Conservation (phyloP, 805 yeast species). For the Candida koratica region DNA sequence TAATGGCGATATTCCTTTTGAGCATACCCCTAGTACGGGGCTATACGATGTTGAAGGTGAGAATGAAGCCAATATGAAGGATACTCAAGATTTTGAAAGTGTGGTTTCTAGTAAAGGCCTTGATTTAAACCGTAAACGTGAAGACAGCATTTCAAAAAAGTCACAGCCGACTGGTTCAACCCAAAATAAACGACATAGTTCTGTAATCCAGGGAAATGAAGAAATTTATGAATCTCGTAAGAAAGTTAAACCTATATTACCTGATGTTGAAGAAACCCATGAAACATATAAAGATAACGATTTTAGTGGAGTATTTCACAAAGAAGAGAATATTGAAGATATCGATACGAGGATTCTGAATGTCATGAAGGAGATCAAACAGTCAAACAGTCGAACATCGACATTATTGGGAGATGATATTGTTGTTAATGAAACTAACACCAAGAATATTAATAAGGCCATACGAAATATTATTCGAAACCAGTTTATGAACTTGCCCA, state of each 20-base stretch:
- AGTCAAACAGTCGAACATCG: conserved; percentile 29
- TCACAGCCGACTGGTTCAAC: conserved; percentile 8
- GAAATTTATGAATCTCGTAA: conserved; percentile 12
- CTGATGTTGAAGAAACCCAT: conserved; percentile 2
- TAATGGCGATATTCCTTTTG: conserved; percentile 78
- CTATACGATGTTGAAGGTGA: conserved; percentile 68
- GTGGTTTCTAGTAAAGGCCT: conserved; percentile 45
- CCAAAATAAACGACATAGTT: conserved; percentile 15
- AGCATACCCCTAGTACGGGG: conserved; percentile 64
- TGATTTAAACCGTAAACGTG: conserved; percentile 10
- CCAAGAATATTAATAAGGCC: conserved; percentile 12
- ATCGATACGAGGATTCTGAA: conserved; percentile 32
- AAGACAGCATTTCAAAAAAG: conserved; percentile 11
- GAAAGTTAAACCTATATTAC: conserved; percentile 15
- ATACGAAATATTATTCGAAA: conserved; percentile 12
- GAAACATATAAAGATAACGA: conserved; percentile 3
- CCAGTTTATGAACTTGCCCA: conserved; percentile 28
- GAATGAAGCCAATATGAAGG: conserved; percentile 33
- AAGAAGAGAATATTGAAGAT: conserved; percentile 13
- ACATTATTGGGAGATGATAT: conserved; percentile 19
- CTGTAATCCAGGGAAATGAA: conserved; percentile 17
- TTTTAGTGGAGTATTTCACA: conserved; percentile 16
- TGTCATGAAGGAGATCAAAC: conserved; percentile 32
- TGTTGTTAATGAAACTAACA: not conserved
- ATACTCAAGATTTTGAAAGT: conserved; percentile 40